Evolutionary conservation across 306 rosid genomes (phyloP), one percentile per base, ranked within the genome.

Genomic region (Cicer cuneatum): DNA sequence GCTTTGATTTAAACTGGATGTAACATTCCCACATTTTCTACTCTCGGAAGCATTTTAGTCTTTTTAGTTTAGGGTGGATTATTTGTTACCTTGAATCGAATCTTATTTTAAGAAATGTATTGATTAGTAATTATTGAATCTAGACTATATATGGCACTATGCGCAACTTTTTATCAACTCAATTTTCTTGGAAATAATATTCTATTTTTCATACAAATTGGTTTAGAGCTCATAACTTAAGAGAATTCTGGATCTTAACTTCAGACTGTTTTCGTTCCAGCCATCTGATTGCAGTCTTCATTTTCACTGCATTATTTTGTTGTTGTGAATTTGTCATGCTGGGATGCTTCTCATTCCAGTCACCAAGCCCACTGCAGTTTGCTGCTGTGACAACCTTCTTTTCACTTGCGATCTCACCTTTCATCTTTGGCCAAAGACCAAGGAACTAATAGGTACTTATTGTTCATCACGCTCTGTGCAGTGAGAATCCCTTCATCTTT

Each of bases 1-100:
- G 41, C 11, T 51, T 59, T 66, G 39, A 13, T 83, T 47, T 45
- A 42, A 49, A 47, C 52, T 45, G 11, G 38, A 49, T 63, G 43
- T 38, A n/a, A 61, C n/a, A 1, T 46, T 62, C 24, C 68, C 33
- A 62, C 68, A 38, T 9, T 62, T 9, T 62, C 10, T 62, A 39
- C 45, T 40, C 19, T 38, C 14, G 6, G 45, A 38, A 15, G 19
- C 33, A 38, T 62, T 38, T n/a, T 14, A 62, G 21, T 62, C 67
- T 61, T 37, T 38, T 38, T 7, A 14, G 16, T 37, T 61, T 49
- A 14, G 9, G 21, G 18, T 8, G 14, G 54, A 41, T 9, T 41
- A 41, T 41, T 41, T 7, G 45, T 9, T n/a, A 49, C 56, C 8
- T n/a, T 38, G 21, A 37, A 16, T 62, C 19, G 29, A 13, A 39